These are phyloP conservation scores for Pseudofabraea citricarpa DNA, from an alignment of 2,329 filamentous ascomycete species.

Conservation along the genomic window DNA sequence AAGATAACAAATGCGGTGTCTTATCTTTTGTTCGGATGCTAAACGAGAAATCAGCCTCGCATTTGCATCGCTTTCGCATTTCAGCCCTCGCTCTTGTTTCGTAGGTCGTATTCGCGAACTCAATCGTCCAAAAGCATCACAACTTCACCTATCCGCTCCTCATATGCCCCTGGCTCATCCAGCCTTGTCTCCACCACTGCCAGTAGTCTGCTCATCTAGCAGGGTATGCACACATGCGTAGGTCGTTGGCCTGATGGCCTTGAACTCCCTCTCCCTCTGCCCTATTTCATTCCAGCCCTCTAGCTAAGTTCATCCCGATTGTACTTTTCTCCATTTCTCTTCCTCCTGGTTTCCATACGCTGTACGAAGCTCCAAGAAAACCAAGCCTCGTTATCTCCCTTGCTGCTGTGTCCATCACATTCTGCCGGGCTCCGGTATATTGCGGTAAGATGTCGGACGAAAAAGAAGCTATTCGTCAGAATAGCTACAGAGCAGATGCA, in stretches of 20 bases:
- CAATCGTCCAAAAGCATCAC: background rate
- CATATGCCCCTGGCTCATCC: no score
- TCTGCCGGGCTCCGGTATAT: no score
- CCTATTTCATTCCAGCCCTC: background rate
- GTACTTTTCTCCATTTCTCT: background rate
- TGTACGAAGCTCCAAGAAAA: background rate
- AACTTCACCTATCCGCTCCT: no score
- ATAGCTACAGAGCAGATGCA: background rate
- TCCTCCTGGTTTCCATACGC: background rate
- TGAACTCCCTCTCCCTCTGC: background rate
- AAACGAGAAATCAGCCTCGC: background rate
- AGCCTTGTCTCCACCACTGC: no score
- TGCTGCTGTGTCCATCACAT: background rate
- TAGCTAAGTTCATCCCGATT: background rate
- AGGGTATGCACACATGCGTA: no score
- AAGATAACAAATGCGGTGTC: background rate
- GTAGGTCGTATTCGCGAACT: background rate
- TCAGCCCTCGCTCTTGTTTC: background rate
- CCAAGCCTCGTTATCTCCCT: background rate
- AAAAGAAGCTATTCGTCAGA: background rate
- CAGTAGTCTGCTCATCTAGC: no score
- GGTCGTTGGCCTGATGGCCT: no score
- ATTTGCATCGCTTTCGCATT: background rate
- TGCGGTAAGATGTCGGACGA: slow-evolving; percentile 1
- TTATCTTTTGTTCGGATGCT: background rate